A percentile compares a stretch with the other conserved stretches of the same genome.
These are phyloP conservation scores for Musa balbisiana DNA, from an alignment of 202 grass and related monocot species.

Conservation along the genomic window DNA sequence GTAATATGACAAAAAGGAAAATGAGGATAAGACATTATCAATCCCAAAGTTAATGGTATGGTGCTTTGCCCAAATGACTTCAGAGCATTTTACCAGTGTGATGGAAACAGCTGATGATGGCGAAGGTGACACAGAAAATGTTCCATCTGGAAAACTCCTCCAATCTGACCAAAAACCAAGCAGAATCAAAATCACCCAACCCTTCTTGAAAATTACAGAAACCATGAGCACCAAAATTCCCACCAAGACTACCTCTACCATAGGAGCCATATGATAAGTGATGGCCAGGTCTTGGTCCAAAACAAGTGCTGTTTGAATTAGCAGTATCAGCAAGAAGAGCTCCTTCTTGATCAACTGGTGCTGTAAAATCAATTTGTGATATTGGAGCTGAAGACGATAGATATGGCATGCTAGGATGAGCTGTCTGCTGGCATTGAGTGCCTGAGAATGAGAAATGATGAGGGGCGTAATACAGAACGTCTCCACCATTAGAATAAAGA, in stretches of 20 bases:
- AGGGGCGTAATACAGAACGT: not conserved
- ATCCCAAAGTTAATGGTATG: slow-evolving; percentile 40
- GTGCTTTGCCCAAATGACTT: slow-evolving; percentile 54
- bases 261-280: slow-evolving; percentile 44
- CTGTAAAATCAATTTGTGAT: slow-evolving; percentile 48
- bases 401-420: slow-evolving; percentile 49
- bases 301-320: slow-evolving; percentile 25
- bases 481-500: not conserved
- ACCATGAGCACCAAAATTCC: not conserved
- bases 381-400: slow-evolving; percentile 30
- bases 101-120: slow-evolving; percentile 32
- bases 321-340: slow-evolving; percentile 42
- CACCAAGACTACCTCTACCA: slow-evolving; percentile 36
- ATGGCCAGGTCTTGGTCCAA: slow-evolving; percentile 49
- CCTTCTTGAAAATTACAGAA: not conserved
- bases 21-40: slow-evolving; percentile 25
- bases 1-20: slow-evolving; percentile 7
- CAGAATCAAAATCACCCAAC: not conserved
- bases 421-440: slow-evolving; percentile 47
- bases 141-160: not conserved
- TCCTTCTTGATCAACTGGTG: slow-evolving; percentile 33
- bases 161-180: not conserved
- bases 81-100: slow-evolving; percentile 29
- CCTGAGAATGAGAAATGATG: not conserved
- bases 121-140: too few species aligned